phyloP scores from a whole-genome alignment of 192 early-diverging fungal species.

The Linnemannia hyalina region DNA sequence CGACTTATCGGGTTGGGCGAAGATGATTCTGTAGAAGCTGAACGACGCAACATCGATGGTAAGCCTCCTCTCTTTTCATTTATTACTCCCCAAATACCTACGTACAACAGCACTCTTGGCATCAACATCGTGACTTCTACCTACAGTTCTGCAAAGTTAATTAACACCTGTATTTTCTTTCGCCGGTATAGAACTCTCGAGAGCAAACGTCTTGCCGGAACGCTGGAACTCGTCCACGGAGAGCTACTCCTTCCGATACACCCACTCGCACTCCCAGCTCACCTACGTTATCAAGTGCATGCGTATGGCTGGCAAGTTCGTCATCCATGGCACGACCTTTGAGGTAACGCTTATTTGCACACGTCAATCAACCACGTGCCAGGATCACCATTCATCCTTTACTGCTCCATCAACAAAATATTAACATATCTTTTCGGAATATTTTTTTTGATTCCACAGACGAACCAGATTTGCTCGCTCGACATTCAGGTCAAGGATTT shows the following conservation, averaged over 20 bases:
- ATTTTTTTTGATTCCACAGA: constrained; percentile 42
- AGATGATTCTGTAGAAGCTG: constrained; percentile 44
- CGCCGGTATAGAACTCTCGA: constrained; percentile 11
- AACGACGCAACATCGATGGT: constrained; percentile 38
- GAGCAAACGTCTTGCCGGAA: constrained; percentile 55
- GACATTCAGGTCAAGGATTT: constrained; percentile 64
- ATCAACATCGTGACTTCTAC: not conserved
- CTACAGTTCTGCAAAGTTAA: not conserved
- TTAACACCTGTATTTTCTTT: not conserved
- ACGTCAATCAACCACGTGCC: not conserved
- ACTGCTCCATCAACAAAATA: not conserved
- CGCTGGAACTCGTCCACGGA: constrained; percentile 73
- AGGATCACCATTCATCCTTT: not conserved
- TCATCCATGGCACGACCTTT: constrained; percentile 75
- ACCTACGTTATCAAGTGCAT: constrained; percentile 79
- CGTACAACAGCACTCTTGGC: not conserved
- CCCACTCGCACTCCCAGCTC: constrained; percentile 74
- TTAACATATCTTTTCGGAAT: not conserved
- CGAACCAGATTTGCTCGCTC: constrained; percentile 62
- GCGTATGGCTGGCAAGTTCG: constrained; percentile 69
- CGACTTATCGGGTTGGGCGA: constrained; percentile 73
- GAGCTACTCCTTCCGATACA: constrained; percentile 74
- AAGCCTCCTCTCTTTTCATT: not conserved
- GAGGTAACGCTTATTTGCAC: constrained; percentile 61
- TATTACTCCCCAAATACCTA: not conserved